Base-by-base conservation (phyloP, 345 rosid species). In the Ceriops decandra region DNA sequence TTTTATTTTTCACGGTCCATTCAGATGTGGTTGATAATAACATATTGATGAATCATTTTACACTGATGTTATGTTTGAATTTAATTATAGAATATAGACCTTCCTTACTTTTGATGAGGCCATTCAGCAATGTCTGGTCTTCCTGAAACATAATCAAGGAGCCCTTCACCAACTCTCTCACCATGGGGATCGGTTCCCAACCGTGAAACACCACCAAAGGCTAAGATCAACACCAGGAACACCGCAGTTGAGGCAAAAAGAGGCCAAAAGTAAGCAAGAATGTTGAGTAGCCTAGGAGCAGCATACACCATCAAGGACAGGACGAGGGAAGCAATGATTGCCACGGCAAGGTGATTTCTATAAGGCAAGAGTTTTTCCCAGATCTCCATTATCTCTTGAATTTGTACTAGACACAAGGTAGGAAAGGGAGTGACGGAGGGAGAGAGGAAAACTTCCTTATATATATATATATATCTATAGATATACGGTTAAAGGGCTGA, bases 241-340 rank as follows among this genome's bases (percentile, higher is more conserved):
- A 87, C 90, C 0, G 91, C 62, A 0, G 98, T 91, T 26, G 97
- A 93, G 15, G 91, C 98, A 28, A 91, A 74, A 72, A 93, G 95
- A 74, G 97, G 98, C 96, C 91, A 85, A 74, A 91, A 91, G 71
- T 79, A 91, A 24, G 87, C 76, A 51, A 93, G 68, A 72, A 89
- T 72, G 73, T 74, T 57, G 66, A 88, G 51, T 20, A 89, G 26
- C n/a, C 87, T 76, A 0, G 98, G 96, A 49, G 91, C 86, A 54
- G 77, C 85, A 57, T 84, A 81, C 67, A 80, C 52, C 47, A 87
- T 27, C 0, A 81, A 65, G 31, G 73, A 82, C 52, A 88, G 16
- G 5, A 76, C 9, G 15, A 77, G 16, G 9, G 80, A 73, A 36
- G 78, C 81, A 0, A 70, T 54, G 66, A 82, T 67, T 66, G 81